Evolutionary conservation across 2,329 filamentous ascomycete genomes (phyloP).

Genomic region (Aspergillus hiratsukae): DNA sequence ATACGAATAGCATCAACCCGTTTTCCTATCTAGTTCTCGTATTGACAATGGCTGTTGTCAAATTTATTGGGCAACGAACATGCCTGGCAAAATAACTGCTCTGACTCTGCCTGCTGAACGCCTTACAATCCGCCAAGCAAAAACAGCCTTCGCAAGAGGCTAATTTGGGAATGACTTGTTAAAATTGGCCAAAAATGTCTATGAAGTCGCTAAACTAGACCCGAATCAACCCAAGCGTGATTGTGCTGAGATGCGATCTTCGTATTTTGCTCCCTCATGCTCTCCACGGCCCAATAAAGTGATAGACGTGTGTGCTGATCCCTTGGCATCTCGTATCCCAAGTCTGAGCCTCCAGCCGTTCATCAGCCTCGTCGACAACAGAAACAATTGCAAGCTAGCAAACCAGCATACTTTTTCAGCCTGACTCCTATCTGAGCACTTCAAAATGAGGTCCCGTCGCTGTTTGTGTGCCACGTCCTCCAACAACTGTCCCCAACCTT

Average conservation of each 20-base stretch:
- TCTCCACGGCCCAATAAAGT: not conserved
- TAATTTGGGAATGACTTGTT: too few relatives aligned
- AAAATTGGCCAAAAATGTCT: not conserved
- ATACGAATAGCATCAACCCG: not conserved
- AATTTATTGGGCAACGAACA: not conserved
- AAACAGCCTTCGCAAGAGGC: too few relatives aligned
- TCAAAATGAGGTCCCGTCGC: not conserved
- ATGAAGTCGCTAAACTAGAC: not conserved
- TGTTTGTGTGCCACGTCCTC: not conserved
- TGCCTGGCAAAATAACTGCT: not conserved
- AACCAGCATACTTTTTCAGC: not conserved
- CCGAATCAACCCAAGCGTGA: not conserved
- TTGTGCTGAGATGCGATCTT: not conserved
- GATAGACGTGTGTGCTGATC: not conserved
- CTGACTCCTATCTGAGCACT: not conserved
- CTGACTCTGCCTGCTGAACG: not conserved
- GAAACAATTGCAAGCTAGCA: not conserved
- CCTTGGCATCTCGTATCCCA: not conserved
- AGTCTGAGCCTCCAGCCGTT: not conserved
- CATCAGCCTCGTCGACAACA: not conserved
- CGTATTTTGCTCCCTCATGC: not conserved
- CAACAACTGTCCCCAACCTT: not conserved
- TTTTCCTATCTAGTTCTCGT: not conserved
- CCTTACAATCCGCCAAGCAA: too few relatives aligned
- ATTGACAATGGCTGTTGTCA: not conserved